Evolutionary conservation across 2,329 filamentous ascomycete species (phyloP).

Genomic region (Decorospora gaudefroyi): DNA sequence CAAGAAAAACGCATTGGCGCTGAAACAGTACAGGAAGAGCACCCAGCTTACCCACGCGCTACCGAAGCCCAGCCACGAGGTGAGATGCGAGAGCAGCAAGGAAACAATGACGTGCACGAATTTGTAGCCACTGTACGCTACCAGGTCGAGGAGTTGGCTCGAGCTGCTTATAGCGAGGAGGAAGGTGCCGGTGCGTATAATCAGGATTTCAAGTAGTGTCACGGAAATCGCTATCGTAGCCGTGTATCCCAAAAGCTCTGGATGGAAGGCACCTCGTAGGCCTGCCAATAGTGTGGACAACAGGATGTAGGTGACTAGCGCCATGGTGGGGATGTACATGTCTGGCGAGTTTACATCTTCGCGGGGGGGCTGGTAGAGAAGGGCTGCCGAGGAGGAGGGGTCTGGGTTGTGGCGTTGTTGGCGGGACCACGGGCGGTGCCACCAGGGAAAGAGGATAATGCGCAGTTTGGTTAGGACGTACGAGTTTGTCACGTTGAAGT

Average conservation of each 20-base stretch:
- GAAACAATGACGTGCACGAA: slow-evolving; percentile 96
- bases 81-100: slow-evolving; percentile 71
- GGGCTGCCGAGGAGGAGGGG: slow-evolving; percentile 16
- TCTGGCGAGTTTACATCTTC: slow-evolving; percentile 98
- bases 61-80: slow-evolving; percentile 70
- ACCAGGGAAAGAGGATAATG: slow-evolving; percentile 95
- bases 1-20: slow-evolving; percentile 93
- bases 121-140: slow-evolving; percentile 98
- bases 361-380: slow-evolving; percentile 77
- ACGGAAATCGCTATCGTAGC: slow-evolving; percentile 82
- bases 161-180: slow-evolving; percentile 92
- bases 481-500: slow-evolving; percentile 98
- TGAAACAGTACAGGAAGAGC: slow-evolving; percentile 87
- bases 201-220: slow-evolving; percentile 84
- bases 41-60: slow-evolving; percentile 87
- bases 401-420: slow-evolving; percentile 68
- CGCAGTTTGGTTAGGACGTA: slow-evolving; percentile 94
- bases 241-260: slow-evolving; percentile 87
- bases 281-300: slow-evolving; percentile 89
- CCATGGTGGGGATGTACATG: slow-evolving; percentile 99
- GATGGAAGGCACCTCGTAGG: slow-evolving; percentile 87
- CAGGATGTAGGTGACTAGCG: slow-evolving; percentile 94
- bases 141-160: slow-evolving; percentile 87
- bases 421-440: slow-evolving; percentile 95
- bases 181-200: slow-evolving; percentile 90